These are phyloP conservation scores for Raffaelea deltoideospora DNA, from an alignment of 2,329 filamentous ascomycete genomes.

Conservation along the genomic window DNA sequence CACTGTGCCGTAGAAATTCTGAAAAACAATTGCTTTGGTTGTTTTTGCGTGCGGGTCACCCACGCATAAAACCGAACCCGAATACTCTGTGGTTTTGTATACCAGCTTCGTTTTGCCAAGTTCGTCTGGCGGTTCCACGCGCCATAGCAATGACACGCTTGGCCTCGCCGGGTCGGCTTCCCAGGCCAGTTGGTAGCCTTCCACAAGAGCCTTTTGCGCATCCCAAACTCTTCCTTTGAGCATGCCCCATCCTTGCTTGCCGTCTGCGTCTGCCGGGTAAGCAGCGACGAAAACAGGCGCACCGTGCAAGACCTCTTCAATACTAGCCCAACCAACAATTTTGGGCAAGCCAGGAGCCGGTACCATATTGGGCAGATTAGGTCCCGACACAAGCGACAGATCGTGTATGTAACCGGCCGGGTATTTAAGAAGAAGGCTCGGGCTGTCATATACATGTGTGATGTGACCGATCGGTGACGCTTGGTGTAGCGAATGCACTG, in stretches of 20 bases:
- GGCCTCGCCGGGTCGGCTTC: not conserved
- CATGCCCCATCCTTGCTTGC: not conserved
- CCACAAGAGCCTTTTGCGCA: not conserved
- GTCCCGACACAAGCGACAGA: not conserved
- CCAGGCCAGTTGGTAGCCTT: not conserved
- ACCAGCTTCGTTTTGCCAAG: not conserved
- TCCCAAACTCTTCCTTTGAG: not conserved
- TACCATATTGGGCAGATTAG: not conserved
- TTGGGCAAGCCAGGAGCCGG: not conserved
- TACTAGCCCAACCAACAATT: not conserved
- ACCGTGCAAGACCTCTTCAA: not conserved
- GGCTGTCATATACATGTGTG: not conserved
- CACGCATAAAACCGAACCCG: not conserved
- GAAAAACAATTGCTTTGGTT: not conserved
- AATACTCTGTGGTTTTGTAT: not conserved
- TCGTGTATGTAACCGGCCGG: not conserved
- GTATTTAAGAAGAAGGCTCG: not conserved
- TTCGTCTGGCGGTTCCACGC: not conserved
- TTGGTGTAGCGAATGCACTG: not conserved
- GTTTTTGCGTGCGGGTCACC: not conserved
- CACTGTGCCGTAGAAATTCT: not conserved
- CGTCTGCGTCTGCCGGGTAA: not conserved
- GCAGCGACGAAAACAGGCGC: not conserved
- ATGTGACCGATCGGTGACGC: not conserved
- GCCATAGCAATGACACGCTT: not conserved